A percentile compares a stretch with the other conserved stretches of the same genome.
phyloP scores from a whole-genome alignment of 257 asterid species.

The Capsicum rhomboideum region DNA sequence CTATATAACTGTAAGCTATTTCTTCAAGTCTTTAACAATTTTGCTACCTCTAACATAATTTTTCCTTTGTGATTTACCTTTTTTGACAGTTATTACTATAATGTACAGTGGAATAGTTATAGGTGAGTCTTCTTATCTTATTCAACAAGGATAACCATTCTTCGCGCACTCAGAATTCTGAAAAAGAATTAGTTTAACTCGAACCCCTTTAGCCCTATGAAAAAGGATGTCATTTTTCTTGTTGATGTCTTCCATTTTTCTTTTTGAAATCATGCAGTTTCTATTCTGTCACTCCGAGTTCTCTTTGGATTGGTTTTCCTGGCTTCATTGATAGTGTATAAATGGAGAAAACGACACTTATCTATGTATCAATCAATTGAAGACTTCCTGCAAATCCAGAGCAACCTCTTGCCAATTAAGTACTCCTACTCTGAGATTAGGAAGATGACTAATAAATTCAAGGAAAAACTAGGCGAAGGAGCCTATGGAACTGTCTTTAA shows the following conservation, averaged over 20 bases:
- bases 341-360: slow-evolving; percentile 19
- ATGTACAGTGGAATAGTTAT: background rate
- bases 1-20: background rate
- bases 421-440: slow-evolving; percentile 35
- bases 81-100: background rate
- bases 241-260: background rate
- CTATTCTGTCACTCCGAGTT: slow-evolving; percentile 7
- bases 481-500: slow-evolving; percentile 36
- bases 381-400: slow-evolving; percentile 26
- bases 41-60: too few relatives aligned
- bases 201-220: background rate
- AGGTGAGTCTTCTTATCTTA: background rate
- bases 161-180: background rate
- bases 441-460: slow-evolving; percentile 37
- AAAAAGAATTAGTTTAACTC: background rate
- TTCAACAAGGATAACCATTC: background rate
- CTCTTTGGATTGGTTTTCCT: slow-evolving; percentile 26
- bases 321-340: slow-evolving; percentile 14
- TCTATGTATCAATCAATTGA: slow-evolving; percentile 28
- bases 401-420: slow-evolving; percentile 30
- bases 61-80: background rate
- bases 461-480: slow-evolving; percentile 40
- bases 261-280: background rate
- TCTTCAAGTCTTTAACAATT: background rate
- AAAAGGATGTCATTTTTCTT: background rate